Conservation (phyloP, 495 filamentous ascomycete genomes). For the Penicillium nucicola region DNA sequence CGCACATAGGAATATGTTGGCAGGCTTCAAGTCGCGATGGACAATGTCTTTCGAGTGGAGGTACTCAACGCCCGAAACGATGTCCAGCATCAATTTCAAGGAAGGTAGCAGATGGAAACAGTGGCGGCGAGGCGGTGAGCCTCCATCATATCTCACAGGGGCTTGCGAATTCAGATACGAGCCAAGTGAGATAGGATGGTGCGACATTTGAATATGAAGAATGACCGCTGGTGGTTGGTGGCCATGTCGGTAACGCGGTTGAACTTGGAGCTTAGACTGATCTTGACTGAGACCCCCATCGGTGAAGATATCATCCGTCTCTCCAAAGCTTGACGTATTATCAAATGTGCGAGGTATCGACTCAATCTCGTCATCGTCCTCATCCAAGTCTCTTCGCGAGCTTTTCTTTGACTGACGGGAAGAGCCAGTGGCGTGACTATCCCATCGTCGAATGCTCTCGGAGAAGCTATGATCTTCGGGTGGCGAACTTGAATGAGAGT, state of each 20-base stretch:
- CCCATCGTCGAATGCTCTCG: conserved; percentile 18
- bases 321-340: conserved; percentile 29
- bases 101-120: conserved; percentile 50
- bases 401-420: conserved; percentile 33
- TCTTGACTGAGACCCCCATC: conserved; percentile 43
- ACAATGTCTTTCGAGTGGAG: conserved; percentile 59
- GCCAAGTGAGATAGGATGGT: conserved; percentile 48
- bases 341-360: conserved; percentile 39
- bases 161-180: conserved; percentile 41
- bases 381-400: conserved; percentile 25
- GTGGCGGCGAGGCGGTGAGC: conserved; percentile 31
- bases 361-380: conserved; percentile 39
- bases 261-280: conserved; percentile 35
- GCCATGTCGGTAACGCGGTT: conserved; percentile 20
- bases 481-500: conserved; percentile 17
- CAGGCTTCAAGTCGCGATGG: conserved; percentile 70
- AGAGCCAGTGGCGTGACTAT: conserved; percentile 23
- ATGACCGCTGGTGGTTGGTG: conserved; percentile 39
- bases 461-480: conserved; percentile 20
- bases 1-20: conserved; percentile 60
- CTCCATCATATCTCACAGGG: background rate
- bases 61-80: conserved; percentile 54
- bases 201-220: conserved; percentile 55
- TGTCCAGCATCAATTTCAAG: conserved; percentile 39
- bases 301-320: conserved; percentile 49